Evolutionary conservation across 1,284 basidiomycete genomes (phyloP).

Genomic region (Omphalotus olearius): DNA sequence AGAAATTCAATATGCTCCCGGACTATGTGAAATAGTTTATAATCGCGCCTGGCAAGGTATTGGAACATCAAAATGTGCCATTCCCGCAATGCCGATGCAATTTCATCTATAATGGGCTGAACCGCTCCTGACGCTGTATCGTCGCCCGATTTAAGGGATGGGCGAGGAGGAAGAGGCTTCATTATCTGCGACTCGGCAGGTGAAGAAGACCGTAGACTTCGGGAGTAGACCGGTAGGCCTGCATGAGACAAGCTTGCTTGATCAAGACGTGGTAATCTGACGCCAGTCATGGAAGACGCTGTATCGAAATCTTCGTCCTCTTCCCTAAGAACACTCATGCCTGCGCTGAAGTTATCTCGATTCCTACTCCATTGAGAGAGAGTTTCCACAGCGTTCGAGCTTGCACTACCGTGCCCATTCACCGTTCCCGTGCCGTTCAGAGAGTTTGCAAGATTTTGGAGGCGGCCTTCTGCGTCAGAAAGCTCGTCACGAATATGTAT

Average conservation of each 20-base stretch:
- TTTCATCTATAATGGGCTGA: conserved; percentile 95
- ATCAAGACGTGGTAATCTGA: conserved; percentile 71
- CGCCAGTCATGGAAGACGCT: conserved; percentile 29
- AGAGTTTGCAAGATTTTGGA: conserved; percentile 60
- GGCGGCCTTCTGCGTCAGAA: conserved; percentile 83
- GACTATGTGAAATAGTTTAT: conserved; percentile 84
- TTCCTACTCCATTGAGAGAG: conserved; percentile 35
- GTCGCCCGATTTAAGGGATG: conserved; percentile 89
- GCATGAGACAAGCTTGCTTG: conserved; percentile 66
- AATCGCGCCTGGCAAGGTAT: conserved; percentile 86
- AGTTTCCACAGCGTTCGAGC: conserved; percentile 12
- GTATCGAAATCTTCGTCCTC: conserved; percentile 48
- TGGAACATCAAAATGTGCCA: conserved; percentile 93
- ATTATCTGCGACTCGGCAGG: conserved; percentile 59
- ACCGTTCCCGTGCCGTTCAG: conserved; percentile 24
- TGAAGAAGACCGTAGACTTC: conserved; percentile 55
- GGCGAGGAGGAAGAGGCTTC: conserved; percentile 87
- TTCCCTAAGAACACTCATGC: conserved; percentile 66
- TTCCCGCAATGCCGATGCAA: conserved; percentile 92
- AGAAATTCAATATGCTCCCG: conserved; percentile 89
- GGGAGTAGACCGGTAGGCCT: conserved; percentile 67
- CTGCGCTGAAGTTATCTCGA: conserved; percentile 36
- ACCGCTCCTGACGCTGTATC: conserved; percentile 79
- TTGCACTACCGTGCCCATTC: conserved; percentile 34
- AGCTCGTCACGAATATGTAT: conserved; percentile 88